These are phyloP conservation scores for Miscanthus lutarioriparius DNA, from an alignment of 176 grass and related monocot species.

Conservation along the genomic window DNA sequence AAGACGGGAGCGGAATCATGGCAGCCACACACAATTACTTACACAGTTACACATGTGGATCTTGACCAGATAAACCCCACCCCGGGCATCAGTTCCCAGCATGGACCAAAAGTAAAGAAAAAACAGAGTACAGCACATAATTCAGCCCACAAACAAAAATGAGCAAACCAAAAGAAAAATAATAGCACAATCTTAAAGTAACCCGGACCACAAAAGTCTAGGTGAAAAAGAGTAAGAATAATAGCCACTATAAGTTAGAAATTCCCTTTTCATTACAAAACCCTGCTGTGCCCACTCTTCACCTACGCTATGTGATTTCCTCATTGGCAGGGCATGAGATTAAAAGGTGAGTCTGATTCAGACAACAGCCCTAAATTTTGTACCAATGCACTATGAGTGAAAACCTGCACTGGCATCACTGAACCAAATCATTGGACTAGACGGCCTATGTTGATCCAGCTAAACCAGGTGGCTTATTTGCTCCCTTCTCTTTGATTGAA, in stretches of 20 bases:
- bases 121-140: not conserved
- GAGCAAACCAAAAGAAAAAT: not conserved
- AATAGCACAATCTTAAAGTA: not conserved
- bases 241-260: too few species aligned
- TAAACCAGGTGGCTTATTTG: slow-evolving; percentile 49
- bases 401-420: slow-evolving; percentile 5
- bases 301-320: not conserved
- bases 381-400: not conserved
- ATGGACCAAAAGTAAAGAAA: not conserved
- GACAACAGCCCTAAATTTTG: not conserved
- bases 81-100: not conserved
- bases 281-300: not conserved
- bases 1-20: not conserved
- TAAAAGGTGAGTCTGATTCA: not conserved
- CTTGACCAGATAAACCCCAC: not conserved
- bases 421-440: slow-evolving; percentile 22
- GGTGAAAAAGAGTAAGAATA: not conserved
- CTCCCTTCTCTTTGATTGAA: slow-evolving; percentile 54
- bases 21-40: not conserved
- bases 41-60: too few species aligned
- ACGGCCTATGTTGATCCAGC: slow-evolving; percentile 46
- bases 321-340: not conserved
- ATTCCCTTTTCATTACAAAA: not conserved
- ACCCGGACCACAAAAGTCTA: not conserved
- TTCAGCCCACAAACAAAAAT: not conserved